Percentiles rank a stretch among this genome's conserved stretches.
These are phyloP conservation scores for Sclerotinia borealis DNA, from an alignment of 2,329 filamentous ascomycete genomes.

Conservation along the genomic window DNA sequence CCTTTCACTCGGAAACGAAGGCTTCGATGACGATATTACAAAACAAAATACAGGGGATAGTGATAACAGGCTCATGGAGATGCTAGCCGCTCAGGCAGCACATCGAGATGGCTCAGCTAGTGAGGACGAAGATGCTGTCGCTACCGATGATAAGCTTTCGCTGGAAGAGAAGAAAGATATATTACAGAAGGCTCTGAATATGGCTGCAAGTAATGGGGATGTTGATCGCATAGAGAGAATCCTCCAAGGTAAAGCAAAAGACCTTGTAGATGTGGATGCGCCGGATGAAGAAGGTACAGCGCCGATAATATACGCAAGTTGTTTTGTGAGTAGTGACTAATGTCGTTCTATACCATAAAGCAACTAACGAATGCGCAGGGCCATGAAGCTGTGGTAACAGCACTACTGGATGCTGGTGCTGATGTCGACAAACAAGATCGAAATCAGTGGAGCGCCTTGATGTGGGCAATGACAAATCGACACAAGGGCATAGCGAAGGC, in stretches of 20 bases:
- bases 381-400: constrained; percentile 80
- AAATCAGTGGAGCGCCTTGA: constrained; percentile 95
- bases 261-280: constrained; percentile 77
- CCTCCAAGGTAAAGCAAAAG: constrained; percentile 64
- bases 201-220: constrained; percentile 96
- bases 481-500: constrained; percentile 95
- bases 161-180: constrained; percentile 72
- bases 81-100: constrained; percentile 90
- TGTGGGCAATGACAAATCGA: constrained; percentile 99
- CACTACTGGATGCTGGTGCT: constrained; percentile 77
- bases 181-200: constrained; percentile 82
- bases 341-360: background rate
- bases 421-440: constrained; percentile 90
- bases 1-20: constrained; percentile 72
- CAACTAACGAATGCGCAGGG: constrained; percentile 46
- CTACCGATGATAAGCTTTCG: constrained; percentile 66
- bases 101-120: constrained; percentile 67
- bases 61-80: constrained; percentile 85
- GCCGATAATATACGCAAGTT: constrained; percentile 96
- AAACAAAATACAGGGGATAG: constrained; percentile 62
- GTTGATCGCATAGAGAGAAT: constrained; percentile 72
- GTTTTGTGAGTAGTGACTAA: constrained; percentile 62
- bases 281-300: constrained; percentile 92
- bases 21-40: constrained; percentile 57
- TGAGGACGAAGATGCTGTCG: constrained; percentile 74